Evolutionary conservation across 2,329 filamentous ascomycete species (phyloP), one percentile per base, ranked within the genome.

Genomic region (Blastomyces parvus): DNA sequence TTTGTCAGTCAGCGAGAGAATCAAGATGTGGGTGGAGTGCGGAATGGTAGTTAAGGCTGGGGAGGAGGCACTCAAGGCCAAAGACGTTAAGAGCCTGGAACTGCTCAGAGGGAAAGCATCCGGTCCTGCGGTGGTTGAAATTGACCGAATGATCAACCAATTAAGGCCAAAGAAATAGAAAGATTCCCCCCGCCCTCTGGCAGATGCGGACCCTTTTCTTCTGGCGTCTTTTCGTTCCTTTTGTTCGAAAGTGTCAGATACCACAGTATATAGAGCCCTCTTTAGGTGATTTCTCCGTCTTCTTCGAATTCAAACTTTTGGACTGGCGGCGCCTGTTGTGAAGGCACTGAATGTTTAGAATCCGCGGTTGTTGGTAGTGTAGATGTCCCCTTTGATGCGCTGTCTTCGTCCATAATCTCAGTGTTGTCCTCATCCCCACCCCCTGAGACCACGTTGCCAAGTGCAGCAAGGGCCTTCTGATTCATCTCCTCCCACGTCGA

Each of bases 11-110:
- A 82, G 84, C 2, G 88, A 91, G 69, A 81, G 87, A 3, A 87
- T 96, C 62, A 84, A 88, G 68, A 97, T 99, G 93, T 99, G 92
- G 83, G 87, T 96, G 70, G 96, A 96, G 78, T 97, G 94, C 74
- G 93, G 93, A 22, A 85, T 96, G 86, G 81, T 91, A 55, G 84
- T 88, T 36, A 91, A 90, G 77, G 94, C 94, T 2, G 94, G 89
- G 3, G 92, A 97, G 77, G 94, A 97, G 78, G 93, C 94, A 2
- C 83, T 91, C 64, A 90, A 87, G 78, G 82, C 84, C 64, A 95
- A 89, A 76, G 90, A 99, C 73, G 80, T 85, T 59, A 87, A 87
- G 69, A 79, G 87, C n/a, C 86, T 95, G 77, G 84, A 88, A 69
- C 81, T 86, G 60, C 77, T 97, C 67, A 81, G 90, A 67, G 84